Evolutionary conservation across 2,329 filamentous ascomycete species (phyloP).

Genomic region (Monilinia fructicola): DNA sequence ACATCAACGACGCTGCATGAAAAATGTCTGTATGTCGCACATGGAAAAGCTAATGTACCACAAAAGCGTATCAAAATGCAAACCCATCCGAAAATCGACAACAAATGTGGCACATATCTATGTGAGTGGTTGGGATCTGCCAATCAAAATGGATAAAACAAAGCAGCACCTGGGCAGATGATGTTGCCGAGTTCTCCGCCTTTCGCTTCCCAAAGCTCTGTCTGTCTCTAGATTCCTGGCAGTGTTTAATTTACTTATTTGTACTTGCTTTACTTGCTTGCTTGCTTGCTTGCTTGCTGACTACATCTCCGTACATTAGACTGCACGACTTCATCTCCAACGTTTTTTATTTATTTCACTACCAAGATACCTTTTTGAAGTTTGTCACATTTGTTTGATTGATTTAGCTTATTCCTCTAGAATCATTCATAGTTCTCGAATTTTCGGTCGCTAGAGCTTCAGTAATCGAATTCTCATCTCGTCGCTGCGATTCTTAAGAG

Average conservation of each 20-base stretch:
- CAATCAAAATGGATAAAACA: conserved; percentile 9
- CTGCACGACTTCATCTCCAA: neutral
- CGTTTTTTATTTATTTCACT: neutral
- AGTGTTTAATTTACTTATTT: conserved; percentile 3
- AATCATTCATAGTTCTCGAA: conserved; percentile 1
- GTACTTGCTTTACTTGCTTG: neutral
- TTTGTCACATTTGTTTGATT: neutral
- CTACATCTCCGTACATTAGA: neutral
- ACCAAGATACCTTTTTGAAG: neutral
- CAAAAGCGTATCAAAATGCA: neutral
- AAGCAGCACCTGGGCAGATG: conserved; percentile 15
- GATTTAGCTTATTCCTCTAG: neutral
- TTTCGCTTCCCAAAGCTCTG: conserved; percentile 11
- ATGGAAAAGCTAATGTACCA: conserved; percentile 9
- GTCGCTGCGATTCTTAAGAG: neutral
- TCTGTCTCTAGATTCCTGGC: conserved; percentile 11
- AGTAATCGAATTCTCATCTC: neutral
- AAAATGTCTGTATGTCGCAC: conserved; percentile 12
- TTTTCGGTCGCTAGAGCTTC: conserved; percentile 9
- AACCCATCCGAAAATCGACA: conserved; percentile 6
- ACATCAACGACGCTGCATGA: neutral
- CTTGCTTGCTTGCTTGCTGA: neutral
- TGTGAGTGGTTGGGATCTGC: neutral
- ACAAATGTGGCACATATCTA: conserved; percentile 12
- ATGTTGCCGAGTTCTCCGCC: conserved; percentile 21